phyloP scores from a whole-genome alignment of 2,329 filamentous ascomycete genomes.

The Epichloe uncinata region DNA sequence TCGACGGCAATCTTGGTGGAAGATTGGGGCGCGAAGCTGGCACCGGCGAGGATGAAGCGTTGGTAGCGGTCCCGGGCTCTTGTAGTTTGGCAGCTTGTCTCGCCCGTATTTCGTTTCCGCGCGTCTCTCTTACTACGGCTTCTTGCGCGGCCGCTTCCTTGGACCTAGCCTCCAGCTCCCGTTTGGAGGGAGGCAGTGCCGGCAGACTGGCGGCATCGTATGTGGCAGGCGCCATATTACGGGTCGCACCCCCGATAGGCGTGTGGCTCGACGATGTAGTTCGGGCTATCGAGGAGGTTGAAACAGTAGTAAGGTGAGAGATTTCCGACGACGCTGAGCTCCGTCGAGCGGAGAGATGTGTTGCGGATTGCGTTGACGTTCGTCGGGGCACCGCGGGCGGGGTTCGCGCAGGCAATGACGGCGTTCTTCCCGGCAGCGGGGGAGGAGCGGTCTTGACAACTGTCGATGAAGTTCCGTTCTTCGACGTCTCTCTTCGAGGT shows the following conservation, averaged over 20 bases:
- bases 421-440: constrained; percentile 19
- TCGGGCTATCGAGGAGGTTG: constrained; percentile 35
- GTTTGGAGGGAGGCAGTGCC: constrained; percentile 39
- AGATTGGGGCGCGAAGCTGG: constrained; percentile 24
- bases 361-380: constrained; percentile 27
- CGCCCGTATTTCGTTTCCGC: constrained; percentile 5
- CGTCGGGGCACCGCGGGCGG: constrained; percentile 39
- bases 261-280: constrained; percentile 33
- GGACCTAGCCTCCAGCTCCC: constrained; percentile 37
- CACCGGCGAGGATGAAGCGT: constrained; percentile 9
- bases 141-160: constrained; percentile 13
- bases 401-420: constrained; percentile 19
- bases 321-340: constrained; percentile 45
- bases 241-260: constrained; percentile 27
- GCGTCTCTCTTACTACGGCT: neutral
- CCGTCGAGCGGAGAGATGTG: constrained; percentile 28
- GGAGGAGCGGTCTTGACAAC: constrained; percentile 18
- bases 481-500: constrained; percentile 18
- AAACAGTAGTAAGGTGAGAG: constrained; percentile 40
- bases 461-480: constrained; percentile 1
- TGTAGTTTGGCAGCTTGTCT: constrained; percentile 4
- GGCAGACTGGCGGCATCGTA: constrained; percentile 45
- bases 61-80: constrained; percentile 15
- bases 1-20: constrained; percentile 38
- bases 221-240: constrained; percentile 39